Evolutionary conservation across 805 yeast species (phyloP).

Genomic region (Helenozyma baotianmanensis): DNA sequence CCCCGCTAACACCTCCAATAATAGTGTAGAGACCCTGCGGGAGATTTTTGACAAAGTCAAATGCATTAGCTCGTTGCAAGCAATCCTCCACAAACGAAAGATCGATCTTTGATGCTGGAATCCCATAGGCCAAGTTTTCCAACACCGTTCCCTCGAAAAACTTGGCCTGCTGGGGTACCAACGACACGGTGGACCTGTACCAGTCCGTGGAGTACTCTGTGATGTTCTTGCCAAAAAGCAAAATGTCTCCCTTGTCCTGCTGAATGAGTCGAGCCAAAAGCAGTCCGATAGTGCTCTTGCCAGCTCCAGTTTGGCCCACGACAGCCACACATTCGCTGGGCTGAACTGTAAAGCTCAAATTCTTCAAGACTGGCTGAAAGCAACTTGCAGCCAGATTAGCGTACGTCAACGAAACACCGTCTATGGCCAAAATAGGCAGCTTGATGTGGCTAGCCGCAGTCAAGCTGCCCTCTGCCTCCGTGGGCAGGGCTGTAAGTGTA

Average conservation of each 20-base stretch:
- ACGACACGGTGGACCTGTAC: slow-evolving; percentile 51
- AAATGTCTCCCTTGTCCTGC: slow-evolving; percentile 34
- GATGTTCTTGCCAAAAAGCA: slow-evolving; percentile 46
- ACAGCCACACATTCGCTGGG: slow-evolving; percentile 57
- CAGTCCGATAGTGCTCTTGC: slow-evolving; percentile 74
- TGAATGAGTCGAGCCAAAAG: slow-evolving; percentile 53
- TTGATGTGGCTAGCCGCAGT: not conserved
- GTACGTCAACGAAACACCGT: slow-evolving; percentile 47
- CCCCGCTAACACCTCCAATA: slow-evolving; percentile 45
- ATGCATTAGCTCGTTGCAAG: slow-evolving; percentile 46
- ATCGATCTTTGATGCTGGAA: slow-evolving; percentile 10
- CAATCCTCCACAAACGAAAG: slow-evolving; percentile 29
- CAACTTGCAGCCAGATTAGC: slow-evolving; percentile 23
- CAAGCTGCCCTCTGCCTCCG: slow-evolving; percentile 35
- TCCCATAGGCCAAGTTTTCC: slow-evolving; percentile 69
- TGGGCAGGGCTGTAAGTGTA: slow-evolving; percentile 24
- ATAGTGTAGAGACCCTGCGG: slow-evolving; percentile 57
- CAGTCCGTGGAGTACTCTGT: slow-evolving; percentile 39
- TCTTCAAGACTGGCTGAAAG: slow-evolving; percentile 28
- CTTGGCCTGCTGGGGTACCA: slow-evolving; percentile 72
- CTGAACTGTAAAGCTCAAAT: slow-evolving; percentile 40
- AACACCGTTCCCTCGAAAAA: slow-evolving; percentile 70
- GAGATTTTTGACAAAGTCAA: slow-evolving; percentile 49
- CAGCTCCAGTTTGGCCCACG: slow-evolving; percentile 86
- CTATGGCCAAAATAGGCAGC: no score